Evolutionary conservation across 129 eudicot species (phyloP), one percentile per base, ranked within the genome.

Genomic region (Saussurea involucrata): DNA sequence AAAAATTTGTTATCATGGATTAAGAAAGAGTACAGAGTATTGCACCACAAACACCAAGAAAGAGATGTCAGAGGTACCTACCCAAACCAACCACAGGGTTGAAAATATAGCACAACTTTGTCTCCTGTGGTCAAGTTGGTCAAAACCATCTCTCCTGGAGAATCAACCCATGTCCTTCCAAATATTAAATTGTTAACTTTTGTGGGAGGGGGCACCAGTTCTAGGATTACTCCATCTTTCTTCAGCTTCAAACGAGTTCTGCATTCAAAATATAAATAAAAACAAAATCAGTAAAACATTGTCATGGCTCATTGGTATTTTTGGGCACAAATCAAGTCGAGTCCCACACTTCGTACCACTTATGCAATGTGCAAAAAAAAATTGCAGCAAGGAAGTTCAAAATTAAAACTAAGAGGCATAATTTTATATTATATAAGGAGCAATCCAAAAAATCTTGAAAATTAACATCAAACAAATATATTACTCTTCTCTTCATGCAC

Each of bases 81-180:
- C 98, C 98, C 97, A 49, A 95, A 95, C 98, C 98, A 95, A 37
- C 98, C 98, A 78, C 98, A 95, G 12, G 97, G 97, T 82, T 95
- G 98, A 82, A 95, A 95, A 82, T 91, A 89, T 8, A 95, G 83
- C 12, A 95, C 97, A 36, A 89, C 98, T 82, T 95, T 95, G 75
- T 95, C 98, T 76, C 97, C 98, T 24, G 98, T 95, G 24, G 98
- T 91, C 77, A 86, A 69, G 78, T 95, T 95, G 69, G 96, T 86
- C 92, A 95, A 71, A 69, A 95, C 71, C 98, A 95, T 89, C 76
- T 95, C 98, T 66, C 98, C 98, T 1, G 98, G 97, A 44, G 93
- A 89, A 75, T 95, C 98, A 63, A 91, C 88, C 98, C 98, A 95
- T 24, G 97, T 95, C 74, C 98, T 87, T 67, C 98, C 98, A 72